These are phyloP conservation scores for Conidiobolus incongruus DNA, from an alignment of 371 early-diverging fungal species.

Conservation along the genomic window DNA sequence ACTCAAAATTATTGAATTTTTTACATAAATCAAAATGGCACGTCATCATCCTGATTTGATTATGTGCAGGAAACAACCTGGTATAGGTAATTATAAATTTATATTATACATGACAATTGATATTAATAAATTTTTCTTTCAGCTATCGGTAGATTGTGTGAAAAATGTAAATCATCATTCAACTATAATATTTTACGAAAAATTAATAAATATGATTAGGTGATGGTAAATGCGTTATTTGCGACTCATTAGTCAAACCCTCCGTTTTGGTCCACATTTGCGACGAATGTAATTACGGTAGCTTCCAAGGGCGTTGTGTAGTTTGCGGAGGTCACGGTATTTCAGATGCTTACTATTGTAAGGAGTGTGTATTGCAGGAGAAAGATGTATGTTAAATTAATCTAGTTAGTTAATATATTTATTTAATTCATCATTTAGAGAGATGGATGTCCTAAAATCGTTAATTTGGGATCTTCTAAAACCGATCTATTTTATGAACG, in stretches of 20 bases:
- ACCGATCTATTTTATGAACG: constrained; percentile 81
- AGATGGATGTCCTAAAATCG: constrained; percentile 94
- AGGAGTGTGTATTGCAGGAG: constrained; percentile 71
- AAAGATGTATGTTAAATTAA: constrained; percentile 58
- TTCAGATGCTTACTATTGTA: constrained; percentile 93
- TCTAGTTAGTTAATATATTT: not conserved
- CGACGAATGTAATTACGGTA: constrained; percentile 92
- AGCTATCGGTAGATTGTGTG: constrained; percentile 88
- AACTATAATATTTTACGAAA: not conserved
- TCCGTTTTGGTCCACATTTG: constrained; percentile 69
- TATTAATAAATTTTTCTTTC: not conserved
- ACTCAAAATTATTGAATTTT: no score
- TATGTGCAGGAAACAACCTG: constrained; percentile 87
- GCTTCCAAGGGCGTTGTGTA: constrained; percentile 77
- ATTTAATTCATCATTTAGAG: constrained; percentile 16
- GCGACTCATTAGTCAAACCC: constrained; percentile 46
- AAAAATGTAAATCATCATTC: constrained; percentile 25
- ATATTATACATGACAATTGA: not conserved
- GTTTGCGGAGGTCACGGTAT: constrained; percentile 81
- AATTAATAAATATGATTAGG: not conserved
- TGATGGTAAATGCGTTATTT: constrained; percentile 89
- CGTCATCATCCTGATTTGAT: constrained; percentile 86
- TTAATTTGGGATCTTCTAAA: constrained; percentile 60
- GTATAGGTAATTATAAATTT: constrained; percentile 31
- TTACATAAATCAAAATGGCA: no score